These are phyloP conservation scores for Aleurites moluccanus DNA, from an alignment of 441 rosid species.

Conservation along the genomic window DNA sequence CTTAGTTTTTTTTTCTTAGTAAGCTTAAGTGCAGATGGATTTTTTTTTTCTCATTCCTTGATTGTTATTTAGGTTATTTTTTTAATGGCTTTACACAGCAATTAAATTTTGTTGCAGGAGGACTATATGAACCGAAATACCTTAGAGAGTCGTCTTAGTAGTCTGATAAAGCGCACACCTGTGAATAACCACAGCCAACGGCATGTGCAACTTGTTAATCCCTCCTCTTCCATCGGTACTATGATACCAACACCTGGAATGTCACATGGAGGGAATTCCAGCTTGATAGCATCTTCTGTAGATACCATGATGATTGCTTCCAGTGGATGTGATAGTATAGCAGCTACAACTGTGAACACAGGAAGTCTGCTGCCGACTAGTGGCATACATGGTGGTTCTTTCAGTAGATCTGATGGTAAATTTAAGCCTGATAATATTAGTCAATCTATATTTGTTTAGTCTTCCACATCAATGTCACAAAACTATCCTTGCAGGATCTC, in stretches of 20 bases:
- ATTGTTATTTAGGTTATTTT: neutral
- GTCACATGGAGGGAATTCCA: constrained; percentile 67
- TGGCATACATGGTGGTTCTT: constrained; percentile 57
- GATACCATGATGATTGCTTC: constrained; percentile 63
- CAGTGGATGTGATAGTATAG: constrained; percentile 50
- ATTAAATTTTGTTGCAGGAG: constrained; percentile 48
- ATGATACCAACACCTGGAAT: constrained; percentile 99
- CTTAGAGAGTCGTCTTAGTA: constrained; percentile 66
- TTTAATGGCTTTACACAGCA: constrained; percentile 16
- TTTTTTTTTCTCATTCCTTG: constrained; percentile 1
- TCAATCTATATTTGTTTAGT: constrained; percentile 7
- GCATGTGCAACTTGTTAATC: constrained; percentile 50
- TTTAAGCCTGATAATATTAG: constrained; percentile 4
- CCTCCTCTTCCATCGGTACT: constrained; percentile 66
- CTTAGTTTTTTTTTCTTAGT: neutral
- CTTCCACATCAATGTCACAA: constrained; percentile 1
- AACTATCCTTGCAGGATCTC: constrained; percentile 50
- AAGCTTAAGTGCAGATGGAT: neutral
- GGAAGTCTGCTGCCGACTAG: constrained; percentile 57
- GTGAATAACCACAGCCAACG: constrained; percentile 53
- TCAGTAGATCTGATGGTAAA: constrained; percentile 50
- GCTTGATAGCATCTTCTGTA: constrained; percentile 58
- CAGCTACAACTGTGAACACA: constrained; percentile 50
- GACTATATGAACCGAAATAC: constrained; percentile 73
- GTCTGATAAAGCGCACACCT: constrained; percentile 48